phyloP scores from a whole-genome alignment of 1,284 basidiomycete genomes.

The Afroboletus lepidellus region DNA sequence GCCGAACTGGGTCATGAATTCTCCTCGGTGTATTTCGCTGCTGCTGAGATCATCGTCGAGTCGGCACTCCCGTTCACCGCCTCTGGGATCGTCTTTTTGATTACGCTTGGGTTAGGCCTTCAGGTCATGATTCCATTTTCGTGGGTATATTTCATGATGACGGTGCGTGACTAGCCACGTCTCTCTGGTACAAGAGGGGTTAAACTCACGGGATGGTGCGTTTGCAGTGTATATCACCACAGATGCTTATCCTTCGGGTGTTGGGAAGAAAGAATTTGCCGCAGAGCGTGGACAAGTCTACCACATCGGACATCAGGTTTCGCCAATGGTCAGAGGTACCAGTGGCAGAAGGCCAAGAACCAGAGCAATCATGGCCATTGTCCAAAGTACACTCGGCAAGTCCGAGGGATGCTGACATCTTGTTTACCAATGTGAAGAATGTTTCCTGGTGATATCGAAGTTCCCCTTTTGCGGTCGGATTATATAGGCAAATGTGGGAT shows the following conservation, averaged over 20 bases:
- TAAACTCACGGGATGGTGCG: background rate
- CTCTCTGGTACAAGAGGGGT: background rate
- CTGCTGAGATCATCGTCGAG: background rate
- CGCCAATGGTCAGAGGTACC: background rate
- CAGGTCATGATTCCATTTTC: background rate
- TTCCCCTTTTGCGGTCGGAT: too few species aligned
- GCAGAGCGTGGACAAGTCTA: background rate
- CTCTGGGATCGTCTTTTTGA: background rate
- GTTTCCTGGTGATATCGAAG: too few species aligned
- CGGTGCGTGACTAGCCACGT: background rate
- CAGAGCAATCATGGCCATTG: background rate
- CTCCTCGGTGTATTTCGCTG: background rate
- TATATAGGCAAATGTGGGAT: too few species aligned
- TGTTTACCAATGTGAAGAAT: too few species aligned
- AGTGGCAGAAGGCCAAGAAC: background rate
- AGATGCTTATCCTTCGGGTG: background rate
- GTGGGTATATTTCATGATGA: background rate
- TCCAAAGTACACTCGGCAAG: background rate
- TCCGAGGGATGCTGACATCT: too few species aligned
- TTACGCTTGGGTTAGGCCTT: background rate
- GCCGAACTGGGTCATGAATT: background rate
- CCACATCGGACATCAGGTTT: background rate
- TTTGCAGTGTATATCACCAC: background rate
- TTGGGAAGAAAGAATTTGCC: background rate
- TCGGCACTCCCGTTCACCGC: background rate